Conservation (phyloP, 495 filamentous ascomycete species). For the Podospora pseudocomata region DNA sequence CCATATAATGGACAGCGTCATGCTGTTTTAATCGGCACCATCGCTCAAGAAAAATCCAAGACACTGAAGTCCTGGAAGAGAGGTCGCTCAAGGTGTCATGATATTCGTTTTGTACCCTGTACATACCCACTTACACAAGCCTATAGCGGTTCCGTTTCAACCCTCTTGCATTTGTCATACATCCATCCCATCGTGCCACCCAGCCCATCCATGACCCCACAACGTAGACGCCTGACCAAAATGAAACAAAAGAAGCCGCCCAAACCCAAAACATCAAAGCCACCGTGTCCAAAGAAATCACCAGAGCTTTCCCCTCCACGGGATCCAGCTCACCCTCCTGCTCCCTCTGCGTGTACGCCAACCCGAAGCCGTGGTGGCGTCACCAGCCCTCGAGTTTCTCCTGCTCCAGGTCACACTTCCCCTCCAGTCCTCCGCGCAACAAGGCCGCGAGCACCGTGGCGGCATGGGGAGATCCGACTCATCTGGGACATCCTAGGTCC, state of each 20-base stretch:
- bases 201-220: background rate
- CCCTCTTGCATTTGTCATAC: background rate
- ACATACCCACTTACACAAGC: background rate
- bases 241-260: background rate
- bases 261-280: background rate
- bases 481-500: background rate
- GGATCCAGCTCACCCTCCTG: constrained; percentile 21
- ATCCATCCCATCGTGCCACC: background rate
- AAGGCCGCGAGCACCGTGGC: background rate
- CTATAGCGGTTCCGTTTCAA: background rate
- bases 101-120: background rate
- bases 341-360: background rate
- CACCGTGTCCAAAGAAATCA: constrained; percentile 11
- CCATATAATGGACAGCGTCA: no score
- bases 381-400: background rate
- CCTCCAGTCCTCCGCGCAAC: background rate
- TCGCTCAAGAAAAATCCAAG: background rate
- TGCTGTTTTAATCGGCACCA: no score
- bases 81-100: background rate
- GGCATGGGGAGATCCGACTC: background rate
- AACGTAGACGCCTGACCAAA: background rate
- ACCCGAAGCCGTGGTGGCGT: no score
- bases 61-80: background rate
- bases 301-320: constrained; percentile 18
- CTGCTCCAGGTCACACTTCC: background rate